These are phyloP conservation scores for Leishmania braziliensis DNA, from an alignment of 208 protist genomes.

Conservation along the genomic window DNA sequence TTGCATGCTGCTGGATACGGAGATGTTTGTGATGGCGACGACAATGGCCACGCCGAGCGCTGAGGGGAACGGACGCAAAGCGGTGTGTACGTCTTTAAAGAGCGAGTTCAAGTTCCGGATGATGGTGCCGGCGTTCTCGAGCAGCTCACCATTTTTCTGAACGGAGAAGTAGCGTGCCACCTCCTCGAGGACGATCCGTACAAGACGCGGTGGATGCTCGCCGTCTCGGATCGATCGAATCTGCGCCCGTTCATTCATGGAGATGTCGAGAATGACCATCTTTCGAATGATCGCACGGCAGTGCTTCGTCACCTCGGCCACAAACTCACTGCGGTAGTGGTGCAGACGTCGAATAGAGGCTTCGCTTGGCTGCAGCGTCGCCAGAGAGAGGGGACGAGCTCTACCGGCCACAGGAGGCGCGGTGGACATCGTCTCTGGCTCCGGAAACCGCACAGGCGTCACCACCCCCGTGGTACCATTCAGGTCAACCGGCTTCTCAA, in stretches of 20 bases:
- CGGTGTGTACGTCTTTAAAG: conserved; percentile 59
- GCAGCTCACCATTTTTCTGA: conserved; percentile 35
- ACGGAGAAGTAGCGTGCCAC: conserved; percentile 66
- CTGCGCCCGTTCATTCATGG: conserved; percentile 56
- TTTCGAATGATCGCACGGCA: conserved; percentile 67
- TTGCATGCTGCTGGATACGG: conserved; percentile 87
- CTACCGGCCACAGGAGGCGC: background rate
- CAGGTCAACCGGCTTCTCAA: conserved; percentile 28
- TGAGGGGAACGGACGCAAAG: conserved; percentile 60
- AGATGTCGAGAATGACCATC: conserved; percentile 77
- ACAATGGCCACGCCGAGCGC: conserved; percentile 76
- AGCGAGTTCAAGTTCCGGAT: conserved; percentile 81
- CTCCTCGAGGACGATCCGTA: conserved; percentile 77
- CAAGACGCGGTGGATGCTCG: conserved; percentile 43
- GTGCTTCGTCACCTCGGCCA: conserved; percentile 45
- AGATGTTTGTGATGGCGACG: conserved; percentile 78
- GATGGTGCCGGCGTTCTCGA: conserved; percentile 59
- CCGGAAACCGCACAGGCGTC: background rate
- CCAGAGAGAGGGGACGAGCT: background rate
- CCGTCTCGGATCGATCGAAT: conserved; percentile 51
- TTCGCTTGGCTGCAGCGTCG: conserved; percentile 6
- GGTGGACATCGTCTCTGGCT: background rate
- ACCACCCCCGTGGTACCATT: background rate
- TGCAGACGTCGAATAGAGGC: conserved; percentile 18
- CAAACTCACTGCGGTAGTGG: conserved; percentile 38